phyloP scores from a whole-genome alignment of 768 basidiomycete species.

The Russula compacta region DNA sequence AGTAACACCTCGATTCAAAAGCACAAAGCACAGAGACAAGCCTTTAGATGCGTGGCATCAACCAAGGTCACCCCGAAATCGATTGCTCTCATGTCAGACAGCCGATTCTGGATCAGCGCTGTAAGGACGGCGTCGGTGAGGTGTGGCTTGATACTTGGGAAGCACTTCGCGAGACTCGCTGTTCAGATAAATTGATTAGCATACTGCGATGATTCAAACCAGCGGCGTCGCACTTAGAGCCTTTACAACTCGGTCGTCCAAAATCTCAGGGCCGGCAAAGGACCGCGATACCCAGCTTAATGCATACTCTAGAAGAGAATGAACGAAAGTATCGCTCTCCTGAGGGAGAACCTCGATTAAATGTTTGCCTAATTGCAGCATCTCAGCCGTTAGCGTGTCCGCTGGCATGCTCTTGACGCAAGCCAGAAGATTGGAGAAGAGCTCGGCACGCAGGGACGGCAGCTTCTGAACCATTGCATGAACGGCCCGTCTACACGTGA shows the following conservation, averaged over 20 bases:
- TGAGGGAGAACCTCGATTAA: background rate
- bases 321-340: background rate
- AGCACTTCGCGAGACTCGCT: slow-evolving; percentile 24
- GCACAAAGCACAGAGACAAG: slow-evolving; percentile 26
- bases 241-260: background rate
- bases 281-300: slow-evolving; percentile 3
- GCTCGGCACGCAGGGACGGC: background rate
- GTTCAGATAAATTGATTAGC: background rate
- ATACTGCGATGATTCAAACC: background rate
- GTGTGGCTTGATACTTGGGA: slow-evolving; percentile 32
- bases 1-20: background rate
- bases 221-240: slow-evolving; percentile 7
- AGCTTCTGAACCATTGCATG: background rate
- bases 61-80: slow-evolving; percentile 26
- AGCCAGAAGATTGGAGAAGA: slow-evolving; percentile 7
- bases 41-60: slow-evolving; percentile 44
- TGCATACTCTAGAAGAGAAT: slow-evolving; percentile 4
- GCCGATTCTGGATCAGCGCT: slow-evolving; percentile 50
- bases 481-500: slow-evolving; percentile 6
- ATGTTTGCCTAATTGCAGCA: background rate
- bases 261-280: slow-evolving; percentile 2
- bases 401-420: slow-evolving; percentile 2
- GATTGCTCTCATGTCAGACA: slow-evolving; percentile 31
- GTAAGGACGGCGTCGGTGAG: slow-evolving; percentile 65
- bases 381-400: background rate